Evolutionary conservation across 208 protist species (phyloP).

Genomic region (Leishmania tropica): DNA sequence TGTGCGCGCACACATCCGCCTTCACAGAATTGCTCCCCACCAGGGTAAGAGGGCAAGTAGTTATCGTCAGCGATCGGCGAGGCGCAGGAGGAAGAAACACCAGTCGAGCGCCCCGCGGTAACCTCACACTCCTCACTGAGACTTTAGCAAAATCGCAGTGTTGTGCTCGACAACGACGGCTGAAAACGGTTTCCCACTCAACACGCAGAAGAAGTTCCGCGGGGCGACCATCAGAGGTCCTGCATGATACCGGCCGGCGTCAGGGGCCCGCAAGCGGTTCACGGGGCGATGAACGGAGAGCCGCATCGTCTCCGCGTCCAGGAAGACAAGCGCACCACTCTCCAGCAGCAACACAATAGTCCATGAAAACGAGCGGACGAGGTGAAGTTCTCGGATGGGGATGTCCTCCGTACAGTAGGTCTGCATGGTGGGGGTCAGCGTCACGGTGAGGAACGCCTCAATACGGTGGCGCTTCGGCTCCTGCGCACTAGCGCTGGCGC

Average conservation of each 20-base stretch:
- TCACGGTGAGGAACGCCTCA: constrained; percentile 14
- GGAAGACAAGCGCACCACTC: constrained; percentile 68
- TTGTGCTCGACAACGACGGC: constrained; percentile 58
- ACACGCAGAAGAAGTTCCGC: constrained; percentile 28
- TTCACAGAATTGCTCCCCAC: neutral
- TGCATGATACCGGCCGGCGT: constrained; percentile 21
- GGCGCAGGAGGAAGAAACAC: neutral
- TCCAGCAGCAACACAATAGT: constrained; percentile 60
- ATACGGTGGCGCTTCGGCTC: constrained; percentile 18
- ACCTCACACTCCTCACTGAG: constrained; percentile 17
- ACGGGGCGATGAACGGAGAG: constrained; percentile 41
- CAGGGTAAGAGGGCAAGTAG: neutral
- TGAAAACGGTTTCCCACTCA: constrained; percentile 34
- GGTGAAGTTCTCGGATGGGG: constrained; percentile 44
- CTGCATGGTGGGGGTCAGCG: constrained; percentile 21
- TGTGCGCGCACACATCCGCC: neutral
- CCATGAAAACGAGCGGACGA: constrained; percentile 58
- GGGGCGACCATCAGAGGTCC: constrained; percentile 10
- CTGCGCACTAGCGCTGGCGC: neutral
- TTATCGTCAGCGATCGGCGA: neutral
- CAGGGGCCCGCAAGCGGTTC: constrained; percentile 30
- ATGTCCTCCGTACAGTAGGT: constrained; percentile 61
- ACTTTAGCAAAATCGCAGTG: constrained; percentile 48
- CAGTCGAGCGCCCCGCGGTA: neutral
- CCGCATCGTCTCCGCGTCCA: constrained; percentile 68